Conservation (phyloP, 768 basidiomycete genomes). For the Leccinum arenicola region DNA sequence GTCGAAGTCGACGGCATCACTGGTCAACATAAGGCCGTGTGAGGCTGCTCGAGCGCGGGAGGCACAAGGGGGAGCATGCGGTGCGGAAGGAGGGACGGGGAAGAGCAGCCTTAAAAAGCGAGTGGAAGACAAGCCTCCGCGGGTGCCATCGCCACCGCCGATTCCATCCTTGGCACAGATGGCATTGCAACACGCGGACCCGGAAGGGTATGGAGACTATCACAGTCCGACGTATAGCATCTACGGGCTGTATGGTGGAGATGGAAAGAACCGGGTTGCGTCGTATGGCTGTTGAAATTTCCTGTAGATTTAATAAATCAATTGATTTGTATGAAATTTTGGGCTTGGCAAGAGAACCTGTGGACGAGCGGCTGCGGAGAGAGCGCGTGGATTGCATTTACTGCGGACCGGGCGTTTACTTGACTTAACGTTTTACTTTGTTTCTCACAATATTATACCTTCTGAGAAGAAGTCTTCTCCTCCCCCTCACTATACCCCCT, state of each 20-base stretch:
- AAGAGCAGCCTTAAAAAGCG: constrained; percentile 31
- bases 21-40: constrained; percentile 30
- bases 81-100: constrained; percentile 6
- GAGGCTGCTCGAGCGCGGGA: constrained; percentile 29
- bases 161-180: constrained; percentile 72
- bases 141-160: constrained; percentile 76
- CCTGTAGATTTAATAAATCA: background rate
- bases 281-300: constrained; percentile 24
- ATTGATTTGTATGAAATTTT: constrained; percentile 17
- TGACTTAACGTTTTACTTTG: no score
- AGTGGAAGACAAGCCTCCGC: constrained; percentile 62
- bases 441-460: background rate
- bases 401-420: constrained; percentile 8
- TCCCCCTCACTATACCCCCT: constrained; percentile 24
- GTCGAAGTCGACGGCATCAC: constrained; percentile 34
- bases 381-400: background rate
- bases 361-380: constrained; percentile 19
- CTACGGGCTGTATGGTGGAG: constrained; percentile 68
- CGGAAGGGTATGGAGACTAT: constrained; percentile 62
- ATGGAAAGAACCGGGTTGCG: constrained; percentile 47
- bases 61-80: constrained; percentile 10
- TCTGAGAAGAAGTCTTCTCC: background rate
- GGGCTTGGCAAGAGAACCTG: constrained; percentile 6
- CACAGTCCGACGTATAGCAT: constrained; percentile 83
- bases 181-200: constrained; percentile 63